Evolutionary conservation across 805 yeast species (phyloP).

Genomic region (Kurtzmaniella fragi): DNA sequence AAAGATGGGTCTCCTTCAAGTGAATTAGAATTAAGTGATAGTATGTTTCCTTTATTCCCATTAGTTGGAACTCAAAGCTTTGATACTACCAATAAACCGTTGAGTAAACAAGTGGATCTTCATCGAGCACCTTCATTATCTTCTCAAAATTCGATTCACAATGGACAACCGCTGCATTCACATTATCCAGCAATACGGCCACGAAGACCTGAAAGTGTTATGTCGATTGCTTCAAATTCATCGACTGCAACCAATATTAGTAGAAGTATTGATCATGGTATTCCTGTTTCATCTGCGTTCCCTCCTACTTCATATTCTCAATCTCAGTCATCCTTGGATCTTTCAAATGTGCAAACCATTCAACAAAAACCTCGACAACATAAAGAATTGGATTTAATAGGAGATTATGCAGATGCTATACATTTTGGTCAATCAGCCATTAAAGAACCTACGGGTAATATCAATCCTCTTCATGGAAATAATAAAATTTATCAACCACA

Average conservation of each 20-base stretch:
- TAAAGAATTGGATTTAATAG: neutral
- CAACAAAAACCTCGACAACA: neutral
- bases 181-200: conserved; percentile 25
- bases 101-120: conserved; percentile 28
- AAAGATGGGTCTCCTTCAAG: neutral
- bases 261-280: conserved; percentile 1
- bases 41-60: conserved; percentile 40
- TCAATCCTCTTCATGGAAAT: too few species aligned
- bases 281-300: conserved; percentile 1
- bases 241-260: conserved; percentile 13
- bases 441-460: too few species aligned
- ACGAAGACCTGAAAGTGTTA: conserved; percentile 35
- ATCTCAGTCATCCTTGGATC: conserved; percentile 1
- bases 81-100: conserved; percentile 15
- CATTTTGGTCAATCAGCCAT: too few species aligned
- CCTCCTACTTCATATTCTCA: conserved; percentile 3
- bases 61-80: conserved; percentile 35
- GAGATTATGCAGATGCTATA: neutral
- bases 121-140: conserved; percentile 21
- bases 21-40: conserved; percentile 15
- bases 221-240: conserved; percentile 34
- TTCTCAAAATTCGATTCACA: neutral
- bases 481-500: neutral
- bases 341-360: neutral
- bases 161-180: neutral